Base-by-base conservation (phyloP, 768 basidiomycete species). In the Suillus decipiens region DNA sequence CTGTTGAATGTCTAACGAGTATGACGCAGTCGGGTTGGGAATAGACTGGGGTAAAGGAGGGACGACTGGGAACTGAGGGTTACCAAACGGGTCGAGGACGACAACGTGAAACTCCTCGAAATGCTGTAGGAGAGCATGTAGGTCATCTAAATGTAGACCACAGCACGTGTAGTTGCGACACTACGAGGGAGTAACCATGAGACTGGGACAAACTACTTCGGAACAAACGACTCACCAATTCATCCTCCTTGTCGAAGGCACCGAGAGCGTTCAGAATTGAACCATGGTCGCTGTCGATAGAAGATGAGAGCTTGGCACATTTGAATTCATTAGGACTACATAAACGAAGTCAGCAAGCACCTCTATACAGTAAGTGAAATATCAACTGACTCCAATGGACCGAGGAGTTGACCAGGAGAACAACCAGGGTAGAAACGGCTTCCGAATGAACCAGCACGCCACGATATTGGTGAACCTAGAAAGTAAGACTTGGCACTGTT, bases 121-220 rank as follows among this genome's bases (percentile, higher is more conserved):
- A 72, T 96, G 95, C 75, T 96, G 93, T 3, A 96, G 84, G 12
- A 96, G 87, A 3, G 92, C 89, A 64, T 92, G 90, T 0, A 92
- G 82, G 69, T 92, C 90, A 37, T 83, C 81, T 19, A 93, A 82
- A 66, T 88, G 84, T 58, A 90, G 78, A 11, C 93, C 94, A 72
- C 95, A 97, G 77, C 95, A 97, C 1, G 88, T 87, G 78, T 95
- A 97, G 73, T 96, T 89, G 66, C 89, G 88, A 75, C 92, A 93
- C 86, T 90, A 63, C 0, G 41, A 66, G 57, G 51, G 39, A 15
- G 63, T 9, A 9, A 58, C 19, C 9, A 19, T 50, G n/a, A 28
- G 55, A 9, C 8, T 14, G 37, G 5, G 45, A 1, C 24, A 31
- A 36, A n/a, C 36, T 24, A 37, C 5, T 48, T 24, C 22, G 11